Evolutionary conservation across 2,329 filamentous ascomycete species (phyloP).

Genomic region (Incumbomyces delicatus): DNA sequence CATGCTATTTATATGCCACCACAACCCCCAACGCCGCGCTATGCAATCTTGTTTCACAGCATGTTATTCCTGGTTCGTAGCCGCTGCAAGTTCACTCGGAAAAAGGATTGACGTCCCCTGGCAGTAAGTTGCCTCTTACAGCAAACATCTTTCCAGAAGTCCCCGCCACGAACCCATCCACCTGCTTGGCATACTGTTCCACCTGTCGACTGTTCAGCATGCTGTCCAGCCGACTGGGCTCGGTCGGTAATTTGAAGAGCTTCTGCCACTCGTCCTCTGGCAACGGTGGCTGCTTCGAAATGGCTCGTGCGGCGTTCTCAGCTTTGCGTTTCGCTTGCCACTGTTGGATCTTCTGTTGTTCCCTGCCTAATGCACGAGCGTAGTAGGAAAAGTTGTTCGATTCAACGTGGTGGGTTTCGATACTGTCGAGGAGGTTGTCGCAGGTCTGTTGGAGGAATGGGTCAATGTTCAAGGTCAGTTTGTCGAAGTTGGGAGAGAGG

Average conservation of each 20-base stretch:
- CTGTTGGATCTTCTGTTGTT: constrained; percentile 90
- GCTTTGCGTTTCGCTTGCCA: constrained; percentile 97
- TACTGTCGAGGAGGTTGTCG: constrained; percentile 89
- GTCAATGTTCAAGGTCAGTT: constrained; percentile 85
- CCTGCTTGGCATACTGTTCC: constrained; percentile 94
- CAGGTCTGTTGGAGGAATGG: constrained; percentile 98
- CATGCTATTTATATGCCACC: background rate
- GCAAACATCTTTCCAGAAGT: constrained; percentile 98
- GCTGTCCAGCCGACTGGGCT: constrained; percentile 84
- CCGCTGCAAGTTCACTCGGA: background rate
- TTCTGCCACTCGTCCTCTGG: constrained; percentile 98
- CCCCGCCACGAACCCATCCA: constrained; percentile 87
- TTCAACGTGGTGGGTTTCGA: constrained; percentile 96
- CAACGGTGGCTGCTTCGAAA: constrained; percentile 78
- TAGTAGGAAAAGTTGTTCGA: constrained; percentile 99
- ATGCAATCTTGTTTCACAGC: background rate
- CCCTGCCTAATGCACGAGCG: constrained; percentile 82
- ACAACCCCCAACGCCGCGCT: constrained; percentile 6
- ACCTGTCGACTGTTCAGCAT: constrained; percentile 94
- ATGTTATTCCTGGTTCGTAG: background rate
- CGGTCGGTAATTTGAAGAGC: constrained; percentile 93
- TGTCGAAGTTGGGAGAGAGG: constrained; percentile 79
- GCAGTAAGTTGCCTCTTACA: constrained; percentile 61
- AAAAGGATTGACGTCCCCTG: constrained; percentile 32
- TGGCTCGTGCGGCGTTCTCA: constrained; percentile 75